Percentiles rank a stretch among this genome's conserved stretches.
Evolutionary conservation across 2,329 filamentous ascomycete species (phyloP).

Genomic region (Hypomyces perniciosus): DNA sequence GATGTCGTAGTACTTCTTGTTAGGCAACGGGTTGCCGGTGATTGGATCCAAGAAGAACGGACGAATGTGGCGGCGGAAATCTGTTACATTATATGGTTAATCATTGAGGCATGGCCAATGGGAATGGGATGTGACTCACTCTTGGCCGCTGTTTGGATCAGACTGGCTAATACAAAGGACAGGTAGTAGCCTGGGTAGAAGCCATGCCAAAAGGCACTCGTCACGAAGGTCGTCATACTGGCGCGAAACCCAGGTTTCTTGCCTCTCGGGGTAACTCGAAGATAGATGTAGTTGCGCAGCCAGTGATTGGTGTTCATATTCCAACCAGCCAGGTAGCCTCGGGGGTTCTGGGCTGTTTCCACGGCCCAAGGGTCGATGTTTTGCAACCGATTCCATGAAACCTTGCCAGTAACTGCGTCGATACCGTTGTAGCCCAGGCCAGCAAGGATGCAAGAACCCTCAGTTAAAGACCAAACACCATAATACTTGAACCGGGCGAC

Average conservation of each 20-base stretch:
- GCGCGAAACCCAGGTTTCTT: constrained; percentile 96
- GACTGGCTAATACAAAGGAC: constrained; percentile 79
- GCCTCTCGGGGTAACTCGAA: constrained; percentile 88
- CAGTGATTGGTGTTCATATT: constrained; percentile 99
- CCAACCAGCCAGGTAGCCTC: constrained; percentile 86
- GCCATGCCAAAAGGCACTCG: constrained; percentile 95
- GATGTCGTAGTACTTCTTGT: constrained; percentile 83
- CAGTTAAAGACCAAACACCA: constrained; percentile 87
- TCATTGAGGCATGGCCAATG: neutral
- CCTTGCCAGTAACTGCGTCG: constrained; percentile 74
- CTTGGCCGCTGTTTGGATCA: constrained; percentile 90
- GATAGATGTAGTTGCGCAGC: constrained; percentile 92
- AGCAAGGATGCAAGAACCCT: constrained; percentile 88
- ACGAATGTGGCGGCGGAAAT: constrained; percentile 81
- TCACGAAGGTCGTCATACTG: constrained; percentile 87
- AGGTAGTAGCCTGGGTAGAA: constrained; percentile 98
- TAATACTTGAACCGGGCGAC: constrained; percentile 90
- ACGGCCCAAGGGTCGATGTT: constrained; percentile 85
- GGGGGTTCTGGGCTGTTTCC: constrained; percentile 88
- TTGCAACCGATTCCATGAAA: constrained; percentile 80
- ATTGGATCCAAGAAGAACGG: constrained; percentile 86
- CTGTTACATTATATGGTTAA: constrained; percentile 39
- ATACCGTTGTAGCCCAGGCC: constrained; percentile 93
- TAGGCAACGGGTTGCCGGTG: constrained; percentile 59
- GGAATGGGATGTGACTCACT: constrained; percentile 52